Conservation (phyloP, 106 monocot genomes). For the Gastrodia elata region DNA sequence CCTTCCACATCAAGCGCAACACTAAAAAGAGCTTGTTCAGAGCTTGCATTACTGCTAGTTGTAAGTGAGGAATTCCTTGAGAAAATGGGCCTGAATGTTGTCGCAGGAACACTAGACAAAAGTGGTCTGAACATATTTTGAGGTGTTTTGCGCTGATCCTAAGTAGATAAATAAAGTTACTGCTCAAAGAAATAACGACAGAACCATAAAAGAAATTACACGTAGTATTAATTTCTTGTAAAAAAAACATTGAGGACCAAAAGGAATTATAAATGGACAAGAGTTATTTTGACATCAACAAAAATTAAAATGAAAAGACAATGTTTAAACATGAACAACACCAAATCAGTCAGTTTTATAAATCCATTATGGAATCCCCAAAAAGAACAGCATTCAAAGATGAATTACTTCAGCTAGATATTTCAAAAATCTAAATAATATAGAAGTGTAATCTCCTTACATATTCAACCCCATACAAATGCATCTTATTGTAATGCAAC, state of each 20-base stretch:
- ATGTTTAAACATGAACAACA: neutral
- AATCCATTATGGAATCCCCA: neutral
- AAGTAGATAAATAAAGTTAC: neutral
- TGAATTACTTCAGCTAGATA: neutral
- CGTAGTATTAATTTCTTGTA: neutral
- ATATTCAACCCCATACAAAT: neutral
- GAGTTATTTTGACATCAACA: neutral
- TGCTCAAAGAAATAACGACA: neutral
- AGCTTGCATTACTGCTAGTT: constrained; percentile 84
- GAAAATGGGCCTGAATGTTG: constrained; percentile 57
- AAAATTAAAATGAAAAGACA: neutral
- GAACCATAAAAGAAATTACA: neutral
- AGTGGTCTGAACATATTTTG: constrained; percentile 95
- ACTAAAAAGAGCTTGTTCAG: constrained; percentile 44
- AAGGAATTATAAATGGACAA: neutral
- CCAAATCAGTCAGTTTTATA: neutral
- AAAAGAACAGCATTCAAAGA: neutral
- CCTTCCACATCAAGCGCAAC: constrained; percentile 27
- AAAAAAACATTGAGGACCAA: neutral
- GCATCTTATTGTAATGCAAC: neutral
- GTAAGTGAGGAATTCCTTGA: constrained; percentile 82
- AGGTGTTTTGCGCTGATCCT: constrained; percentile 79
- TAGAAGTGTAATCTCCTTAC: neutral
- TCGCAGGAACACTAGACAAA: constrained; percentile 71
- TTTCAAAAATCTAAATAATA: neutral